phyloP scores from a whole-genome alignment of 2,329 filamentous ascomycete species.

The Purpureocillium lavendulum region DNA sequence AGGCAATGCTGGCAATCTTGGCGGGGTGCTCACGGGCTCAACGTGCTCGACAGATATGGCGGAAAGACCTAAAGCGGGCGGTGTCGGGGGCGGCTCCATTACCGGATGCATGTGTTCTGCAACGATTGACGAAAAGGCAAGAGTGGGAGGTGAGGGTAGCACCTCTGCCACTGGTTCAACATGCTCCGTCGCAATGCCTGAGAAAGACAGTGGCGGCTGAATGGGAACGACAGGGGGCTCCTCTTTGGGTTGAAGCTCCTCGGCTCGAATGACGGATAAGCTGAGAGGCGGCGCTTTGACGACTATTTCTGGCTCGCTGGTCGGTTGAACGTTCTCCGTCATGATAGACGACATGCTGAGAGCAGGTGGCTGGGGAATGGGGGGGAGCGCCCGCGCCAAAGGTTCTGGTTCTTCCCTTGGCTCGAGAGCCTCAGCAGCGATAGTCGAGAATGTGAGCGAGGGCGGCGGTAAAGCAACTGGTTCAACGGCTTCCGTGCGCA shows the following conservation, averaged over 20 bases:
- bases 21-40: constrained; percentile 29
- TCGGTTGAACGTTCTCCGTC: constrained; percentile 15
- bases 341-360: constrained; percentile 10
- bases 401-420: constrained; percentile 16
- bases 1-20: constrained; percentile 13
- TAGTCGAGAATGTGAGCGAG: constrained; percentile 20
- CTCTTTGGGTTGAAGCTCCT: constrained; percentile 25
- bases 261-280: constrained; percentile 20
- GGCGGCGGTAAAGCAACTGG: constrained; percentile 15
- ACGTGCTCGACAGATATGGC: constrained; percentile 24
- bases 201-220: constrained; percentile 21
- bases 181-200: constrained; percentile 24
- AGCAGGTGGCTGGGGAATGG: neutral
- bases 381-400: neutral
- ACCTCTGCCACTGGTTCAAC: constrained; percentile 25
- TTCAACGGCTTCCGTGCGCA: constrained; percentile 18
- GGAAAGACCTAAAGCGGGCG: constrained; percentile 26
- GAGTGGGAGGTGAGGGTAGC: constrained; percentile 11
- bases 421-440: constrained; percentile 24
- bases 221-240: constrained; percentile 14
- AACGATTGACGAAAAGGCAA: constrained; percentile 21
- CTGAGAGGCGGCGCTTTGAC: constrained; percentile 12
- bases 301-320: constrained; percentile 14
- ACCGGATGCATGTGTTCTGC: constrained; percentile 20
- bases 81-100: constrained; percentile 11